Evolutionary conservation across 2,329 filamentous ascomycete genomes (phyloP), one percentile per base, ranked within the genome.

Genomic region (Penicillium fuscoglaucum): DNA sequence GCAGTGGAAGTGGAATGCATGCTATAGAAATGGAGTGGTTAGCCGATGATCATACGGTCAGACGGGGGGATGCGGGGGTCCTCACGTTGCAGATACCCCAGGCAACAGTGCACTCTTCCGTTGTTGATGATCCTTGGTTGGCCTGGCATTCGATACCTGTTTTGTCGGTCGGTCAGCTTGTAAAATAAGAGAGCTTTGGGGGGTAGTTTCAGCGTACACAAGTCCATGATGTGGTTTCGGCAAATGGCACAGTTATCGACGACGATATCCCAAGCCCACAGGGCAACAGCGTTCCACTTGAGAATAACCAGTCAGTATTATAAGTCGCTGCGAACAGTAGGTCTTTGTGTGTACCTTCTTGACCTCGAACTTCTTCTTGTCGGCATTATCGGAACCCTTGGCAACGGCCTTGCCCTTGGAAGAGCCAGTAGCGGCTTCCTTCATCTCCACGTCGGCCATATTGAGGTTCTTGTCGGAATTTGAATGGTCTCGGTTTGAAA

Each of bases 191-290:
- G 47, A 21, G 40, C 33, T 37, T 26, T 44, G 35, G 35, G 28
- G 31, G 50, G 17, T 21, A 6, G 17, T 37, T 39, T 15, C 17
- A 12, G 31, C 87, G 68, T 81, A 92, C 95, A 99, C 29, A 99
- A 83, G 77, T 99, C 95, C 95, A 99, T 99, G 78, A 99, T 99
- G 77, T 99, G 95, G 76, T 99, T 99, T 74, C 95, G 86, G 83
- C 95, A 99, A 74, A 99, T 99, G 70, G 95, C 95, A 75, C 95
- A 99, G 84, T 99, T 99, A 79, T 99, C 95, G 61, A 99, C 95
- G 33, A 98, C 93, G 59, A 99, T 99, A 74, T 99, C 95, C 95
- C 95, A 99, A 0, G 95, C 95, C 95, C 95, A 99, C 2, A 99
- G 84, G 41, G 95, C 93, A 52, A 99, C 95, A 0, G 95, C 95